Evolutionary conservation across 805 yeast species (phyloP).

Genomic region (Candida yuanshanica): DNA sequence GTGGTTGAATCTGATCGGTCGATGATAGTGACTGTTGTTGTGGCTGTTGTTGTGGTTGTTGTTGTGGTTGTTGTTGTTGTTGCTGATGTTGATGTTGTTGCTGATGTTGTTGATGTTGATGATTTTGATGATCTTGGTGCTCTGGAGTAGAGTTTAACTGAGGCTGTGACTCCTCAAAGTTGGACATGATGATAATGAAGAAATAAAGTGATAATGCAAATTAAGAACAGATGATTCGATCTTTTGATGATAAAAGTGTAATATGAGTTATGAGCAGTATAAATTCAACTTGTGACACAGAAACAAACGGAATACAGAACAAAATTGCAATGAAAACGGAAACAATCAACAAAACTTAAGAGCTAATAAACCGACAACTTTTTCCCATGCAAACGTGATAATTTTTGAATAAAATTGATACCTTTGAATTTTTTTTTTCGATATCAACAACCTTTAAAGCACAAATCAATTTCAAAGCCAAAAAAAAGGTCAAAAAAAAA

Average conservation of each 20-base stretch:
- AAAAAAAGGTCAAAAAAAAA: not conserved
- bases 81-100: no score
- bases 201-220: not conserved
- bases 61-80: not conserved
- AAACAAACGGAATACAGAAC: not conserved
- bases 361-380: not conserved
- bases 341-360: not conserved
- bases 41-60: constrained; percentile 1
- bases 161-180: not conserved
- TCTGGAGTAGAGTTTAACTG: no score
- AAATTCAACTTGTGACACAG: not conserved
- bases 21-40: not conserved
- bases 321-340: no score
- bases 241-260: no score
- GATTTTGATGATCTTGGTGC: no score
- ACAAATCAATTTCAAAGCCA: not conserved
- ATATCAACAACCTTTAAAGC: not conserved
- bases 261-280: no score
- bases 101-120: no score
- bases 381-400: not conserved
- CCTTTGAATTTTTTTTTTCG: no score
- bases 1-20: constrained; percentile 8
- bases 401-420: no score
- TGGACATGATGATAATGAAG: not conserved
- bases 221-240: no score